Evolutionary conservation across 805 yeast species (phyloP), one percentile per base, ranked within the genome.

Genomic region (Teunomyces stri): DNA sequence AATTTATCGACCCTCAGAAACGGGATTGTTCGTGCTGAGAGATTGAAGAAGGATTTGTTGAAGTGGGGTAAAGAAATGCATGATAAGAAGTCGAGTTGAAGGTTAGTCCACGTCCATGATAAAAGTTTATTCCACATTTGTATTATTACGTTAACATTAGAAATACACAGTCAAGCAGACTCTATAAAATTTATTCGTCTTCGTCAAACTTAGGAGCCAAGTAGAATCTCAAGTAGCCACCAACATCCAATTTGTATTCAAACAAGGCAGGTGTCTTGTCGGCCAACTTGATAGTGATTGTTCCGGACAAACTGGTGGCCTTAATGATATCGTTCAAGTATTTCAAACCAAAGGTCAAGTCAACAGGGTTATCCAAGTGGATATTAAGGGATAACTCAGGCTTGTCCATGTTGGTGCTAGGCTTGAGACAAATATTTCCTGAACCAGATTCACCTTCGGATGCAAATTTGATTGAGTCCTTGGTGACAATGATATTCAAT

Each of bases 141-240:
- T 40, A 40, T 40, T 40, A 40, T 40, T 40, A 27, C 33, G 15
- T 39, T 27, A 39, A 39, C 33, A 27, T 27, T 39, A 39, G 22
- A 40, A 36, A 40, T 40, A 40, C 43, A 40, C 43, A 28, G 16
- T 27, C 16, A 15, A 25, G 13, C 22, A 7, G 42, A 39, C 33
- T 39, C 43, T 39, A 39, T 39, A 39, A 27, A 39, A n/a, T 21
- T 37, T 37, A 37, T 27, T 37, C 40, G 25, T 37, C 96, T 54
- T 91, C 98, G 55, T 87, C 96, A 66, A 94, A 89, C 79, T 94
- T 92, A 50, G 99, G 99, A 58, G 99, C 99, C 68, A 94, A 80
- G 80, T 88, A 94, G 81, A 87, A 94, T 67, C 96, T 85, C 67
- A 94, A 76, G 70, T 89, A 88, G 46, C 99, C 99, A 68, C 92